phyloP scores from a whole-genome alignment of 495 filamentous ascomycete genomes.

The Hyaloscypha bicolor region DNA sequence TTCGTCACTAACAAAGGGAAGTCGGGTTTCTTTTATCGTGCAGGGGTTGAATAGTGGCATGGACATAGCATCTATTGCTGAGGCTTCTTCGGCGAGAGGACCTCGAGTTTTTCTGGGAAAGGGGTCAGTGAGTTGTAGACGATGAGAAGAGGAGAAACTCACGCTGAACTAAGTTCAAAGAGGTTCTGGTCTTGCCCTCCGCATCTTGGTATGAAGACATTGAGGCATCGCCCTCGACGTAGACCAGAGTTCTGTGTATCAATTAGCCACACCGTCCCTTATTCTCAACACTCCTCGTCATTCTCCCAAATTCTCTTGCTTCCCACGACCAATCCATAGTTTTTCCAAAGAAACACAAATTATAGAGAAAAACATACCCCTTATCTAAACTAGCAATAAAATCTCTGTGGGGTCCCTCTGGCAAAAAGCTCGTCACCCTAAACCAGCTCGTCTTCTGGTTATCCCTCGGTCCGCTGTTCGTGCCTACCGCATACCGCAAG shows the following conservation, averaged over 20 bases:
- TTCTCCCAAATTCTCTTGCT: not conserved
- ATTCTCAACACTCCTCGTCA: not conserved
- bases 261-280: not conserved
- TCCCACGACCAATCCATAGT: not conserved
- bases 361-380: conserved; percentile 64
- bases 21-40: not conserved
- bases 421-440: conserved; percentile 64
- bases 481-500: conserved; percentile 67
- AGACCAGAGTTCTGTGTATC: conserved; percentile 37
- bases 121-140: not conserved
- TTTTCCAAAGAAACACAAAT: conserved; percentile 8
- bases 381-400: conserved; percentile 67
- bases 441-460: conserved; percentile 79
- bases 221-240: conserved; percentile 71
- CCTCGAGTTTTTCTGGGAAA: conserved; percentile 57
- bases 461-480: conserved; percentile 55
- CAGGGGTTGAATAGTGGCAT: not conserved
- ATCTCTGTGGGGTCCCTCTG: conserved; percentile 63
- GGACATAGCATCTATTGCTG: conserved; percentile 1
- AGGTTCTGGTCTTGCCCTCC: conserved; percentile 60
- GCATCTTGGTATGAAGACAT: conserved; percentile 61
- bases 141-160: conserved; percentile 37
- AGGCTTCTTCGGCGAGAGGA: conserved; percentile 50
- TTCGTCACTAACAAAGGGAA: not conserved
- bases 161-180: conserved; percentile 74